Evolutionary conservation across 2,329 filamentous ascomycete species (phyloP).

Genomic region (Penicillium sumatraense): DNA sequence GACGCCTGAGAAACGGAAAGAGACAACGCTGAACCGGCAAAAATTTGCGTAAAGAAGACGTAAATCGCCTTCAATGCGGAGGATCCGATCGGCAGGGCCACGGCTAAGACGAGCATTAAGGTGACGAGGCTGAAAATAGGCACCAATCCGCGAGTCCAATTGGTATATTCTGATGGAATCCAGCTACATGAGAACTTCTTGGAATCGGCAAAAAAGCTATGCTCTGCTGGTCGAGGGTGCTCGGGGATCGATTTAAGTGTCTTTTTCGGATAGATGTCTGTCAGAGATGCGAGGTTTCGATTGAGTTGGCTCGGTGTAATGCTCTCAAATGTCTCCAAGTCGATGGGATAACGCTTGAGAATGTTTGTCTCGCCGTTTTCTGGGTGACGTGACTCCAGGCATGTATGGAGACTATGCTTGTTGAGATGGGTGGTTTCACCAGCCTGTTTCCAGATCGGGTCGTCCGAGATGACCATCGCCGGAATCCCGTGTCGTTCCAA

Average conservation of each 20-base stretch:
- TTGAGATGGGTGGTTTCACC: slow-evolving; percentile 43
- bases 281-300: slow-evolving; percentile 50
- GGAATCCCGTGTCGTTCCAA: slow-evolving; percentile 50
- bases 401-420: slow-evolving; percentile 48
- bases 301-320: slow-evolving; percentile 53
- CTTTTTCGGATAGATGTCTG: slow-evolving; percentile 36
- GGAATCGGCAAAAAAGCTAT: slow-evolving; percentile 22
- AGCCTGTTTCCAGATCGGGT: slow-evolving; percentile 45
- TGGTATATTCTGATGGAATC: slow-evolving; percentile 27
- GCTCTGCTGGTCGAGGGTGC: slow-evolving; percentile 9
- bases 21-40: slow-evolving; percentile 30
- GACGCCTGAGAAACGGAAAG: slow-evolving; percentile 20
- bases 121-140: slow-evolving; percentile 34
- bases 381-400: slow-evolving; percentile 44
- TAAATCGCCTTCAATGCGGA: slow-evolving; percentile 30
- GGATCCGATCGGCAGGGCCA: slow-evolving; percentile 38
- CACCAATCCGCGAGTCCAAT: slow-evolving; percentile 26
- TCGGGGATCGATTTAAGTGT: slow-evolving; percentile 23
- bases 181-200: slow-evolving; percentile 32
- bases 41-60: slow-evolving; percentile 29
- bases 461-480: slow-evolving; percentile 50
- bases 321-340: slow-evolving; percentile 52
- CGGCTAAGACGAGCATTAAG: slow-evolving; percentile 32
- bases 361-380: slow-evolving; percentile 39
- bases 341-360: slow-evolving; percentile 48